A percentile compares a stretch with the other conserved stretches of the same genome.
These are phyloP conservation scores for Globisporangium megalacanthum DNA, from an alignment of 352 stramenopile species.

Conservation along the genomic window DNA sequence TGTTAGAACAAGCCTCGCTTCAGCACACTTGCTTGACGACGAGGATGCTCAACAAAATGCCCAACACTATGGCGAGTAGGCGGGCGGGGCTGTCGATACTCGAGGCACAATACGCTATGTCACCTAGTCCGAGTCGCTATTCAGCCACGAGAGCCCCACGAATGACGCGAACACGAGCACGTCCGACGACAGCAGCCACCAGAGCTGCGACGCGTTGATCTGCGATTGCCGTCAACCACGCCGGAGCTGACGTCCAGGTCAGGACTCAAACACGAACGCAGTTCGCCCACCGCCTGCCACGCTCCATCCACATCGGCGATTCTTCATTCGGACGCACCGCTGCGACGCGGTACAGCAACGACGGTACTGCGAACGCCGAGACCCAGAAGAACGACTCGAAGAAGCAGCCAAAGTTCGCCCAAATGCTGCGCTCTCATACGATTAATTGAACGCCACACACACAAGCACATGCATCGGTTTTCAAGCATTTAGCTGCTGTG, in stretches of 20 bases:
- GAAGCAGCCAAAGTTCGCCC: constrained; percentile 66
- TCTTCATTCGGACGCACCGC: constrained; percentile 26
- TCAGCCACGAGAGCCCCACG: constrained; percentile 39
- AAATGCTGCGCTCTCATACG: constrained; percentile 18
- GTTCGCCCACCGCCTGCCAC: too few species aligned
- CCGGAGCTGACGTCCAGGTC: neutral
- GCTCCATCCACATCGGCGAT: neutral
- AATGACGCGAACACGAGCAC: constrained; percentile 57
- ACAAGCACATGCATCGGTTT: neutral
- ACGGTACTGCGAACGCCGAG: constrained; percentile 52
- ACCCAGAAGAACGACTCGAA: constrained; percentile 74
- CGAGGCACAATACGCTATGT: neutral
- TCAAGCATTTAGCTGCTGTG: neutral
- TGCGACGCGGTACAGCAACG: constrained; percentile 57
- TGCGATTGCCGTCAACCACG: constrained; percentile 7
- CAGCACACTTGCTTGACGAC: too few species aligned
- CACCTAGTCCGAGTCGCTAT: constrained; percentile 19
- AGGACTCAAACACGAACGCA: neutral
- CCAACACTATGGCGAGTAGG: too few species aligned
- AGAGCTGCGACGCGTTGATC: constrained; percentile 55
- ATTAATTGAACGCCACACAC: too few species aligned
- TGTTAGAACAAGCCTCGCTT: too few species aligned
- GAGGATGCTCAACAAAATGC: too few species aligned
- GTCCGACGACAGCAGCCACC: constrained; percentile 57
- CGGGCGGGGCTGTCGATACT: too few species aligned